Conservation (phyloP, 2,329 filamentous ascomycete genomes). For the Fusarium palustre region DNA sequence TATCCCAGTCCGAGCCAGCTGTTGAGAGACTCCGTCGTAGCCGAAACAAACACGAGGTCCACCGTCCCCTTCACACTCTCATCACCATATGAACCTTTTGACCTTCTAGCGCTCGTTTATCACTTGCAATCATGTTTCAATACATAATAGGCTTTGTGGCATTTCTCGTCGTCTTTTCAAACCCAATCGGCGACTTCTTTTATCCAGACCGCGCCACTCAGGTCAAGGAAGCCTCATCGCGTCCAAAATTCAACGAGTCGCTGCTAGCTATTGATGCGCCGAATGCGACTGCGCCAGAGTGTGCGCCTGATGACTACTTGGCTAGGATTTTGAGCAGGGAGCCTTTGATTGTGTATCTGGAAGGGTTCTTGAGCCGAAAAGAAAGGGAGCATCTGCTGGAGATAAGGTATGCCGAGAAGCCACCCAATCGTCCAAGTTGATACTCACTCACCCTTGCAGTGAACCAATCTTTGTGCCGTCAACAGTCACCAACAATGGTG, state of each 20-base stretch:
- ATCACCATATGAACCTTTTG: background rate
- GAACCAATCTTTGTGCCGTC: conserved; percentile 62
- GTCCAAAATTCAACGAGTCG: conserved; percentile 63
- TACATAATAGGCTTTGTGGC: conserved; percentile 58
- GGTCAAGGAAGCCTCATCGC: conserved; percentile 49
- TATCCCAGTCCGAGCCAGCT: background rate
- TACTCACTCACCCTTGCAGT: conserved; percentile 47
- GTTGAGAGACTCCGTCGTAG: conserved; percentile 16
- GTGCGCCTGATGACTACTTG: conserved; percentile 57
- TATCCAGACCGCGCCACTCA: conserved; percentile 42
- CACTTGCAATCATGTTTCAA: conserved; percentile 55
- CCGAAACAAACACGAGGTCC: conserved; percentile 17
- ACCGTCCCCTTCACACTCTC: background rate
- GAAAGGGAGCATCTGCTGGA: conserved; percentile 63
- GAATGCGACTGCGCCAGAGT: conserved; percentile 53
- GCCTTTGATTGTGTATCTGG: conserved; percentile 66
- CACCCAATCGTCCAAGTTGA: background rate
- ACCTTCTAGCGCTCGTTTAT: background rate
- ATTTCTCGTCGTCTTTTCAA: conserved; percentile 57
- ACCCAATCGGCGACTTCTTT: conserved; percentile 57
- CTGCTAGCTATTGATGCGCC: conserved; percentile 61
- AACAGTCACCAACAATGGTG: conserved; percentile 62
- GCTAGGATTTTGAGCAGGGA: conserved; percentile 62
- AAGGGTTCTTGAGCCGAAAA: conserved; percentile 60
- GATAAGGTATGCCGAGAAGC: conserved; percentile 58